Base-by-base conservation (phyloP, 2,329 filamentous ascomycete genomes). In the Knoxdaviesia proteae region DNA sequence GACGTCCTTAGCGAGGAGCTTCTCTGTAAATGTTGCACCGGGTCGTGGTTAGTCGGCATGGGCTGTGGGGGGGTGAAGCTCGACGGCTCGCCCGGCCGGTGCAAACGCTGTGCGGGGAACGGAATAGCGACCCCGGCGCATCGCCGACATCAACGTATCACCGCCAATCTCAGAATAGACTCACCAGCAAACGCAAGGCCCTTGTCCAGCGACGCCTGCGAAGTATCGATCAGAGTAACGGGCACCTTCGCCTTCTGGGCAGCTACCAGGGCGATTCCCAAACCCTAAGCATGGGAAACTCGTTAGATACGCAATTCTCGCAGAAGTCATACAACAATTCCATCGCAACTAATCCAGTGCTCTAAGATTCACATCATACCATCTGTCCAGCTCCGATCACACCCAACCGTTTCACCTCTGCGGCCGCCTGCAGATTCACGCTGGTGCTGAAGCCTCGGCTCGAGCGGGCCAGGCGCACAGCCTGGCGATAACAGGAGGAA, bases 331-430 rank as follows among this genome's bases (percentile, higher is more conserved):
- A n/a, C 7, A 20, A 5, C 38, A 7, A 11, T 40, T 6, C 11
- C 34, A 3, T 9, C 3, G 34, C 9, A 32, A 32, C 7, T 9
- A 5, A 34, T 38, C 30, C 20, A 39, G 42, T 8, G 29, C 7
- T 30, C 44, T 34, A 36, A 32, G 3, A 36, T 36, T 36, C 38
- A 39, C 8, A 47, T 57, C 68, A 55, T 61, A 93, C 87, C 87
- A 96, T 94, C 59, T 96, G 90, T 32, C 90, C 90, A 42, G 88
- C 87, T 50, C 90, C 90, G 54, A 98, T 70, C 41, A 98, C 88
- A 54, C 88, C 90, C 37, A 98, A 64, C 50, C 74, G 80, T 64
- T 87, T 92, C 47, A 98, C 78, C 54, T 87, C 75, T 44, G 77
- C 74, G 47, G 74, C 74, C 52, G 64, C 56, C 38, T 69, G 67